Base-by-base conservation (phyloP, 768 basidiomycete species). In the Tricholoma matsutake region DNA sequence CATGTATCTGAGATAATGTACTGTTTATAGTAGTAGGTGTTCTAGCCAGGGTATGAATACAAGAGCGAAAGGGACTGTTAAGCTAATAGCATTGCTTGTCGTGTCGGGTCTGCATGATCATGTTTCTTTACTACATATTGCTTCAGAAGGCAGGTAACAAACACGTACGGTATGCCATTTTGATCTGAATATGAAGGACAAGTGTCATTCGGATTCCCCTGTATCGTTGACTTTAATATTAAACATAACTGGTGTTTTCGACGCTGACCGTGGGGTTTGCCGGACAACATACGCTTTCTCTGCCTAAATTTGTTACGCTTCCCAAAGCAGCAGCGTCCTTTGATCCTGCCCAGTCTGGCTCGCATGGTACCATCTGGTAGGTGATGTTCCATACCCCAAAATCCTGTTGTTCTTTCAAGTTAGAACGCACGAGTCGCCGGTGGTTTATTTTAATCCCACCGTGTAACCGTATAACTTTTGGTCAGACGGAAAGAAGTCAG, bases 361-460 rank as follows among this genome's bases (percentile, higher is more conserved):
- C 59, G 67, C 92, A 94, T 31, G 85, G 73, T 9, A 92, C 84
- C 29, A 74, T 78, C 65, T 85, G 73, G 69, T 93, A 93, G 16
- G 80, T 86, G 67, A 91, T 77, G 66, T 92, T 92, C 92, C 92
- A 94, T 18, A 93, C 85, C 54, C 92, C 91, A 76, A 93, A 94
- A 68, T 93, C 92, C 88, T 89, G 47, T 49, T 29, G 51, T 18
- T 18, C 52, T 59, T 18, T 7, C 11, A 29, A 9, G 52, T 37
- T 35, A 56, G 14, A 11, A 31, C 54, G 29, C 32, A 22, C 54
- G 37, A 54, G 25, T 28, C 57, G 29, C 51, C 39, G 45, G 18
- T 14, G 22, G 13, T 5, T 20, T 9, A 31, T 29, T 25, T 57
- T 52, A 18, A 54, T 41, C 64, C 22, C 60, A 76, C 76, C 58